Percentiles rank a stretch among this genome's conserved stretches.
Evolutionary conservation across 1,284 basidiomycete genomes (phyloP).

Genomic region (Chalciporus sp.): DNA sequence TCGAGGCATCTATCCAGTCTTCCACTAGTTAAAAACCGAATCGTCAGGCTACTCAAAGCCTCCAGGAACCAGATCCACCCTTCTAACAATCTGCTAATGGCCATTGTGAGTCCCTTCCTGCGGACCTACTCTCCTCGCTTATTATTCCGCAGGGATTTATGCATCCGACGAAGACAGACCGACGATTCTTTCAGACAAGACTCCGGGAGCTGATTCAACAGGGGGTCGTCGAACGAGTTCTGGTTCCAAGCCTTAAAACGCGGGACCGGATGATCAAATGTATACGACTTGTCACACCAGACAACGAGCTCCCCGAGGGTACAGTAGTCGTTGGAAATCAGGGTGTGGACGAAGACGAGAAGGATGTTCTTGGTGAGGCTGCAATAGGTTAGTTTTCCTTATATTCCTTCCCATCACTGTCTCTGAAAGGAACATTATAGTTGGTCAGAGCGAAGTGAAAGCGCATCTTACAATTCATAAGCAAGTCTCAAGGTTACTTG

Average conservation of each 20-base stretch:
- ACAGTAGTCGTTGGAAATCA: slow-evolving; percentile 36
- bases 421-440: slow-evolving; percentile 17
- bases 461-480: slow-evolving; percentile 68
- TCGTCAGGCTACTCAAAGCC: slow-evolving; percentile 67
- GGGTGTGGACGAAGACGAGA: slow-evolving; percentile 45
- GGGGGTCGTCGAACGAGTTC: slow-evolving; percentile 71
- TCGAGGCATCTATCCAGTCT: slow-evolving; percentile 74
- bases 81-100: slow-evolving; percentile 68
- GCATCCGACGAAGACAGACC: slow-evolving; percentile 70
- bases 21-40: slow-evolving; percentile 63
- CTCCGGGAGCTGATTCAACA: slow-evolving; percentile 70
- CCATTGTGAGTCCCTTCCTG: slow-evolving; percentile 52
- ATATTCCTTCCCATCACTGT: neutral
- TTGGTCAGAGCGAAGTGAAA: slow-evolving; percentile 44
- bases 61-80: slow-evolving; percentile 69
- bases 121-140: slow-evolving; percentile 1
- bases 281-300: slow-evolving; percentile 54
- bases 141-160: slow-evolving; percentile 59
- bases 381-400: slow-evolving; percentile 13
- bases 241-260: slow-evolving; percentile 57
- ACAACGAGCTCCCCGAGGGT: slow-evolving; percentile 37
- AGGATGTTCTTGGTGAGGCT: slow-evolving; percentile 33
- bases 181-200: slow-evolving; percentile 75
- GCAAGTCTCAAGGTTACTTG: slow-evolving; percentile 72
- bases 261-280: slow-evolving; percentile 55